Conservation (phyloP, 768 basidiomycete species). For the Mrakia blollopis region DNA sequence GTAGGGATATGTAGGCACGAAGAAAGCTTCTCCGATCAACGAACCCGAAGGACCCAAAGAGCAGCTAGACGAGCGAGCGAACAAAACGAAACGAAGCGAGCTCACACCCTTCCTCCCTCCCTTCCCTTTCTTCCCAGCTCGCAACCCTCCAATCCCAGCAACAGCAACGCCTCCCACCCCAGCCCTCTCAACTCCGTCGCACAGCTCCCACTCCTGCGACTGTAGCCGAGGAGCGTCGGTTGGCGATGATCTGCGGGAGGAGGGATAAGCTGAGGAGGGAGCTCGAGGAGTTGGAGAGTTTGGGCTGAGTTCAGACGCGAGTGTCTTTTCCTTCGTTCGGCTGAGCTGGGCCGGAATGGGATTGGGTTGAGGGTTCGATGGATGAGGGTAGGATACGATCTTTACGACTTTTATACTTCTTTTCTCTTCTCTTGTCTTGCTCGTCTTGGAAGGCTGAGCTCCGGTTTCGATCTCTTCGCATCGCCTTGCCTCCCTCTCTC, state of each 20-base stretch:
- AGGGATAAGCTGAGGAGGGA: conserved; percentile 25
- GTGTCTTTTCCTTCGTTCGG: too few species aligned
- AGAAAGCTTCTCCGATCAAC: too few species aligned
- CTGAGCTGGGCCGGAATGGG: too few species aligned
- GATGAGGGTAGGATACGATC: neutral
- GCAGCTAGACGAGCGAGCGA: too few species aligned
- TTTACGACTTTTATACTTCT: neutral
- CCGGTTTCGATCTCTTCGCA: too few species aligned
- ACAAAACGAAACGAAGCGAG: neutral
- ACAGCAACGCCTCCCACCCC: neutral
- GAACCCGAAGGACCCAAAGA: too few species aligned
- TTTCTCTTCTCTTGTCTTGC: too few species aligned
- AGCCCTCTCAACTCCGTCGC: neutral
- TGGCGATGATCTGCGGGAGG: conserved; percentile 22
- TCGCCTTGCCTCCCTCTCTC: neutral
- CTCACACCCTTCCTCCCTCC: neutral
- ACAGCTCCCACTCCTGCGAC: conserved; percentile 17
- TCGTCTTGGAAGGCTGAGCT: neutral
- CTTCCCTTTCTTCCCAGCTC: neutral
- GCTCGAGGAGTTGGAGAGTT: conserved; percentile 17
- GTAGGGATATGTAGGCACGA: too few species aligned
- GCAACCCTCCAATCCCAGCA: conserved; percentile 11
- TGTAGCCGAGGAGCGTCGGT: conserved; percentile 16
- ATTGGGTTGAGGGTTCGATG: too few species aligned
- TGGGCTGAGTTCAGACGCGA: too few species aligned